Conservation (phyloP, 2,329 filamentous ascomycete genomes). For the Basipetospora chlamydospora region DNA sequence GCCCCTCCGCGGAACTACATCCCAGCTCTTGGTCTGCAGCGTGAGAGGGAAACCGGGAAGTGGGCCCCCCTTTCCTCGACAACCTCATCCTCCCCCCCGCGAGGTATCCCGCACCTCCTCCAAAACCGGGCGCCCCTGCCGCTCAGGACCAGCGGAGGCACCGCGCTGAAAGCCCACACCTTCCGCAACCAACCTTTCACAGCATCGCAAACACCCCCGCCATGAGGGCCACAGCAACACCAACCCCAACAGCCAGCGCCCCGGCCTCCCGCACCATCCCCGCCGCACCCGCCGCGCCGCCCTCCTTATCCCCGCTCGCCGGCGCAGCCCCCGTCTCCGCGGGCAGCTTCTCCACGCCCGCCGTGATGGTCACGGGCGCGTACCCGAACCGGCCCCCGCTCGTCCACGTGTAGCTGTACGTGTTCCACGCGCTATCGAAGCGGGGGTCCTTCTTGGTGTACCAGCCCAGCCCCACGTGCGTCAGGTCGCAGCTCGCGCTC, state of each 20-base stretch:
- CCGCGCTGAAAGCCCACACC: no score
- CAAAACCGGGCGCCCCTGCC: no score
- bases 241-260: neutral
- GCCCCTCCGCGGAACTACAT: no score
- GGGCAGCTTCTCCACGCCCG: conserved; percentile 8
- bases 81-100: no score
- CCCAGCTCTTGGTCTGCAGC: no score
- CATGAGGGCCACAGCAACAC: neutral
- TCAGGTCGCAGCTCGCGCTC: conserved; percentile 13
- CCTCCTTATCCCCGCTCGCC: neutral
- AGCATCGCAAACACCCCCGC: neutral
- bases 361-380: conserved; percentile 14
- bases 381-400: conserved; percentile 14
- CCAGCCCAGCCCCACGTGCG: conserved; percentile 14
- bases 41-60: no score
- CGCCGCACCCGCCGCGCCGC: neutral
- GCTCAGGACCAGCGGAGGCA: no score
- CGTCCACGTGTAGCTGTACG: conserved; percentile 15
- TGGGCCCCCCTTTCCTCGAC: no score
- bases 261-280: neutral
- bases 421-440: conserved; percentile 9
- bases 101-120: no score
- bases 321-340: conserved; percentile 2
- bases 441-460: conserved; percentile 10
- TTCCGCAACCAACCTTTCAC: no score